These are phyloP conservation scores for Gentiana dahurica DNA, from an alignment of 257 asterid species.

Conservation along the genomic window DNA sequence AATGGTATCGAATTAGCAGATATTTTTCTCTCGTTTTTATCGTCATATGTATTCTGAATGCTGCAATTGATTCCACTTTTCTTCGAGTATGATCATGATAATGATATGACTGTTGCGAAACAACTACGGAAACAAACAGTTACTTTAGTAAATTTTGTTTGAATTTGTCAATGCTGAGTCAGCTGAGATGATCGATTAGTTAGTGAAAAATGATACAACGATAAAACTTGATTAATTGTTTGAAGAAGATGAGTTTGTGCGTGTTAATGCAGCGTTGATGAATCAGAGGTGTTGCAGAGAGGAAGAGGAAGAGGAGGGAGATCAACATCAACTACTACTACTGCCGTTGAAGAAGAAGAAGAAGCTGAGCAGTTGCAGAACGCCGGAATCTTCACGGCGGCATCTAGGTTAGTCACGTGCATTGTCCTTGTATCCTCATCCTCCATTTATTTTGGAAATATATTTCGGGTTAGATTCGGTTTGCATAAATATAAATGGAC, in stretches of 20 bases:
- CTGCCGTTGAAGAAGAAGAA: slow-evolving; percentile 28
- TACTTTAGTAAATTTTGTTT: too few relatives aligned
- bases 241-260: not conserved
- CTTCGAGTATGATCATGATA: not conserved
- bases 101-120: too few relatives aligned
- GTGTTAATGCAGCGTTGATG: not conserved
- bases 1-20: slow-evolving; percentile 29
- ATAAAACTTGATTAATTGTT: not conserved
- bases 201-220: not conserved
- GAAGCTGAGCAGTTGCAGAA: slow-evolving; percentile 16
- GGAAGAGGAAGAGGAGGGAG: too few relatives aligned
- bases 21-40: not conserved
- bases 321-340: not conserved
- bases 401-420: slow-evolving; percentile 33
- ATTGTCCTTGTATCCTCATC: not conserved
- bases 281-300: not conserved
- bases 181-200: too few relatives aligned
- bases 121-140: too few relatives aligned
- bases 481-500: too few relatives aligned
- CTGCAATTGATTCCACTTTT: not conserved
- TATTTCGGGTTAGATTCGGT: too few relatives aligned
- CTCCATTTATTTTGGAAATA: not conserved
- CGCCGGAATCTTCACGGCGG: slow-evolving; percentile 42
- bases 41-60: not conserved
- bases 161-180: too few relatives aligned